phyloP scores from a whole-genome alignment of 2,329 filamentous ascomycete species.

The Claviceps arundinis region DNA sequence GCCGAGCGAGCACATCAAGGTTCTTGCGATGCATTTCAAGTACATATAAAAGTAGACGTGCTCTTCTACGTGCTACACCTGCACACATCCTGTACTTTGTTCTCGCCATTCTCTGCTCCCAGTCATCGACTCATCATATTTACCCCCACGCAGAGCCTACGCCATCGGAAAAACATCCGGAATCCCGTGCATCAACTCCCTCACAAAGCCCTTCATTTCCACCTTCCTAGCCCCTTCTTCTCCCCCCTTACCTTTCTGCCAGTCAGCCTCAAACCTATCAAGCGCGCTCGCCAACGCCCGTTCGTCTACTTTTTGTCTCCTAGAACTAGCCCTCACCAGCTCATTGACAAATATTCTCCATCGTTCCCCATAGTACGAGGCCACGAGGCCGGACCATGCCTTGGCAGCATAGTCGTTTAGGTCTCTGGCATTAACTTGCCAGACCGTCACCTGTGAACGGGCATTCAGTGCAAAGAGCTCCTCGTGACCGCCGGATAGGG shows the following conservation, averaged over 20 bases:
- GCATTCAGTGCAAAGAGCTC: conserved; percentile 31
- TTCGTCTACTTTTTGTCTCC: background rate
- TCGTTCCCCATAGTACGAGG: conserved; percentile 30
- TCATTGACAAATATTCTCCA: conserved; percentile 33
- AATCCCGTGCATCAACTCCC: background rate
- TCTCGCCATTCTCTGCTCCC: too few relatives aligned
- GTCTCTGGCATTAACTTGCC: conserved; percentile 20
- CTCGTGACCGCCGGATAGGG: conserved; percentile 11
- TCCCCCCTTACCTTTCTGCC: background rate
- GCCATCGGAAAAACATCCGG: conserved; percentile 1
- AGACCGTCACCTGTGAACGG: conserved; percentile 36
- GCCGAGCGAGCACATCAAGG: too few relatives aligned
- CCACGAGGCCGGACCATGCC: conserved; percentile 32
- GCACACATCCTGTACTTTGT: too few relatives aligned
- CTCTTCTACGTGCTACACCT: too few relatives aligned
- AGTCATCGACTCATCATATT: too few relatives aligned
- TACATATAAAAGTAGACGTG: too few relatives aligned
- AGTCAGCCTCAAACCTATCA: conserved; percentile 1
- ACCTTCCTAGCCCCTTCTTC: background rate
- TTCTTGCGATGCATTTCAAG: too few relatives aligned
- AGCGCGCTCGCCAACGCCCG: conserved; percentile 1
- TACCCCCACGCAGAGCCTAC: too few relatives aligned
- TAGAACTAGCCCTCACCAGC: conserved; percentile 10
- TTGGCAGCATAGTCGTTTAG: conserved; percentile 38
- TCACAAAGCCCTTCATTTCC: background rate